A percentile compares a stretch with the other conserved stretches of the same genome.
Evolutionary conservation across 306 rosid genomes (phyloP).

Genomic region (Cucurbita ficifolia): DNA sequence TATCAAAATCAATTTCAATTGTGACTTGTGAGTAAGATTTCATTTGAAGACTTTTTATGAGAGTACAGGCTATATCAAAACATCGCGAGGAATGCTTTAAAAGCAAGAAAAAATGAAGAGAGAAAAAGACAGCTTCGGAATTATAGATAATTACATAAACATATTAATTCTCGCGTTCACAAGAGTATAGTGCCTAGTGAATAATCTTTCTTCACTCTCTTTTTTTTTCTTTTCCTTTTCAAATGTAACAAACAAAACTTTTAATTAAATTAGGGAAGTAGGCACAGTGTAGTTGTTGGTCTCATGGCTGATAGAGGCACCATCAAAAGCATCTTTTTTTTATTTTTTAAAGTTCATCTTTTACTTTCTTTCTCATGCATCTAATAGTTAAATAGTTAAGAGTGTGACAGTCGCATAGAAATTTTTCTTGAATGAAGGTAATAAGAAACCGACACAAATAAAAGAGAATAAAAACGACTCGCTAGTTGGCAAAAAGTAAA

Average conservation of each 20-base stretch:
- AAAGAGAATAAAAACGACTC: background rate
- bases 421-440: background rate
- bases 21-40: no score
- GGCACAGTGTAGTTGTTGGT: background rate
- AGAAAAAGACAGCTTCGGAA: background rate
- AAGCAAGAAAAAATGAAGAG: background rate
- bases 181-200: background rate
- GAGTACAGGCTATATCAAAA: background rate
- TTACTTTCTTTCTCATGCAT: background rate
- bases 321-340: background rate
- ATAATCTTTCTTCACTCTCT: no score
- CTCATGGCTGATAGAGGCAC: background rate
- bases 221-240: no score
- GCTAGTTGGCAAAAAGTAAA: background rate
- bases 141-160: background rate
- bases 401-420: background rate
- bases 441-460: background rate
- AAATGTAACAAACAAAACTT: background rate
- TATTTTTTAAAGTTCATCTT: background rate
- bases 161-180: background rate
- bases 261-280: background rate
- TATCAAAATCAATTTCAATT: no score
- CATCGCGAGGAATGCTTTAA: background rate
- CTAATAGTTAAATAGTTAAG: background rate
- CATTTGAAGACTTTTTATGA: no score